phyloP scores from a whole-genome alignment of 331 rosid species.

The Quercus tomentella region DNA sequence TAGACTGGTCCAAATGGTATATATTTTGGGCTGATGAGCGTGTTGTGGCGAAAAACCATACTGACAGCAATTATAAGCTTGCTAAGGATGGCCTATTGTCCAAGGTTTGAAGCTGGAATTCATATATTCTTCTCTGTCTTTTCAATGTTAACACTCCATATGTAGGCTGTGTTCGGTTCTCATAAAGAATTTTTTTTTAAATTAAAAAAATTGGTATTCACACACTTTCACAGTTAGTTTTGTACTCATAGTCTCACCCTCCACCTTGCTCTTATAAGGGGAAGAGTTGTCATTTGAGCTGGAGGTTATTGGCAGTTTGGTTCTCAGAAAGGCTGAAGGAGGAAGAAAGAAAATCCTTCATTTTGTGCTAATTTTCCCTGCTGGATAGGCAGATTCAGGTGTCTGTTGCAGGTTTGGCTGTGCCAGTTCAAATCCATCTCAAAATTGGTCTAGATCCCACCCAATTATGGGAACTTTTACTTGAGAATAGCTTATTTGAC shows the following conservation, averaged over 20 bases:
- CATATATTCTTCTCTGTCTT: slow-evolving; percentile 1
- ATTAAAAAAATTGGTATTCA: no score
- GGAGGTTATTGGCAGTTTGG: not conserved
- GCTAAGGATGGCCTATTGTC: slow-evolving; percentile 80
- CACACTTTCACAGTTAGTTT: no score
- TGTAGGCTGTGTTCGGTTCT: not conserved
- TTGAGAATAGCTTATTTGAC: not conserved
- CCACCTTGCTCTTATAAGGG: no score
- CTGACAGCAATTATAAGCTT: slow-evolving; percentile 94
- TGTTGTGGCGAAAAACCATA: slow-evolving; percentile 83
- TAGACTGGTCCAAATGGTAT: slow-evolving; percentile 97
- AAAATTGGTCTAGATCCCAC: not conserved
- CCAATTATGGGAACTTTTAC: not conserved
- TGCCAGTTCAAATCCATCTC: not conserved
- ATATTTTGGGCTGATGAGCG: slow-evolving; percentile 98
- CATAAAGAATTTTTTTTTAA: not conserved
- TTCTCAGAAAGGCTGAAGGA: not conserved
- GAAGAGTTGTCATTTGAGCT: no score
- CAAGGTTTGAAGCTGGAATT: slow-evolving; percentile 52
- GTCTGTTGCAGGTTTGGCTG: not conserved
- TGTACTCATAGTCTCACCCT: no score
- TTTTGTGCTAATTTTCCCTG: not conserved
- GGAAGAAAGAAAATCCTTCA: not conserved
- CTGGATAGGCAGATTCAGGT: slow-evolving; percentile 1
- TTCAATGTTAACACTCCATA: not conserved